Conservation (phyloP, 2,329 filamentous ascomycete genomes). For the Nectriaceae sp. region DNA sequence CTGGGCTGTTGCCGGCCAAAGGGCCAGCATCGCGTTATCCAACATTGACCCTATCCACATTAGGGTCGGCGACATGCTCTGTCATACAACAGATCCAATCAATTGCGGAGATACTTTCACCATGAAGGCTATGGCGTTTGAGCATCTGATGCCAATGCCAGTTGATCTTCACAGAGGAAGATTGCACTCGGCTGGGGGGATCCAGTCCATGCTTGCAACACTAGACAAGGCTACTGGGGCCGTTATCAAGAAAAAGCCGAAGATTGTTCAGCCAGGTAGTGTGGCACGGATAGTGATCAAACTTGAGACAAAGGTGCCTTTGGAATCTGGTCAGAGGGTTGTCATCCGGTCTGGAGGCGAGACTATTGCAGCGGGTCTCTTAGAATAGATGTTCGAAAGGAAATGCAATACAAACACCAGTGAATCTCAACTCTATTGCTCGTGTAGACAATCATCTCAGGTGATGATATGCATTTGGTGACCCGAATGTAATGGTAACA, state of each 20-base stretch:
- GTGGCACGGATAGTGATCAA: constrained; percentile 79
- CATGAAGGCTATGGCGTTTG: constrained; percentile 85
- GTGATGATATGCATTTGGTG: no score
- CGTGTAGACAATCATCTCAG: no score
- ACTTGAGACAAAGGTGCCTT: constrained; percentile 70
- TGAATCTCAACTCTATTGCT: no score
- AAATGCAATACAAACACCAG: no score
- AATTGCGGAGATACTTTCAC: constrained; percentile 72
- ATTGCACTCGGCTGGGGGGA: constrained; percentile 74
- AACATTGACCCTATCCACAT: constrained; percentile 86
- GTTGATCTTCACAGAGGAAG: constrained; percentile 88
- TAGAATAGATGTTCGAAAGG: constrained; percentile 61
- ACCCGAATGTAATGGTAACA: no score
- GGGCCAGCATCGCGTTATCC: constrained; percentile 77
- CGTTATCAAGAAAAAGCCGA: constrained; percentile 80
- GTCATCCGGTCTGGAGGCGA: constrained; percentile 79
- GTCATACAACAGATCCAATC: constrained; percentile 67
- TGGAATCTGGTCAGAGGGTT: constrained; percentile 79
- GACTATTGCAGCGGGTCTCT: constrained; percentile 83
- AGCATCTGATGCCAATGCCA: constrained; percentile 83
- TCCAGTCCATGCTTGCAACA: constrained; percentile 70
- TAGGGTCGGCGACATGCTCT: constrained; percentile 83
- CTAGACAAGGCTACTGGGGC: constrained; percentile 79
- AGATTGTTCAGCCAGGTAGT: constrained; percentile 76
- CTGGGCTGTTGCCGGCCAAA: constrained; percentile 93